Conservation (phyloP, 169 alveolate genomes). For the Eimeria necatrix region DNA sequence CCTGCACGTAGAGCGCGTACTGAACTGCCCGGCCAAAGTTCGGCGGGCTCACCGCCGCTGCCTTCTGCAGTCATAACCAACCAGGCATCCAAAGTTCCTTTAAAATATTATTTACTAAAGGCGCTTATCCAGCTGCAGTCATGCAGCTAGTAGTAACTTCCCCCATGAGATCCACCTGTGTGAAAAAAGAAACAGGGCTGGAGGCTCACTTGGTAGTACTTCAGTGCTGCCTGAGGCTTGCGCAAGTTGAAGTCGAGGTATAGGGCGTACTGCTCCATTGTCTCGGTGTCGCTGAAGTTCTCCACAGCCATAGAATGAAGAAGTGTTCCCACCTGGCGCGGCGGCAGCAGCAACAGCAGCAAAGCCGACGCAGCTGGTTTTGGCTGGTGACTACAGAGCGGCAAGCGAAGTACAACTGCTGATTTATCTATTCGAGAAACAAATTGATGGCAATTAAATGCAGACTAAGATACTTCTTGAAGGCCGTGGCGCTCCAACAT, state of each 20-base stretch:
- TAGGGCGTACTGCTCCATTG: background rate
- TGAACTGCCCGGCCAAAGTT: background rate
- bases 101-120: too few species aligned
- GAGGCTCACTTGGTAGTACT: slow-evolving; percentile 25
- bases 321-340: background rate
- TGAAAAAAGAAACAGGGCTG: too few species aligned
- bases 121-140: too few species aligned
- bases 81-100: too few species aligned
- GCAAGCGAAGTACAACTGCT: background rate
- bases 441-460: background rate
- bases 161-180: too few species aligned
- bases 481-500: background rate
- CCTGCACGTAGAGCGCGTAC: background rate
- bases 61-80: background rate
- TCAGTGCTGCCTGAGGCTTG: background rate
- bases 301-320: background rate
- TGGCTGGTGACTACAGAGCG: too few species aligned
- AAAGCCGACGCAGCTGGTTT: background rate
- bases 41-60: slow-evolving; percentile 9
- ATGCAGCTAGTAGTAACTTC: too few species aligned
- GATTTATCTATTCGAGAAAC: too few species aligned
- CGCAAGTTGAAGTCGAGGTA: slow-evolving; percentile 60
- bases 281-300: background rate
- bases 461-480: background rate
- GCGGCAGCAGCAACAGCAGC: background rate